Percentiles rank a stretch among this genome's conserved stretches.
phyloP scores from a whole-genome alignment of 75 land plant species.

The Pinus tabuliformis region DNA sequence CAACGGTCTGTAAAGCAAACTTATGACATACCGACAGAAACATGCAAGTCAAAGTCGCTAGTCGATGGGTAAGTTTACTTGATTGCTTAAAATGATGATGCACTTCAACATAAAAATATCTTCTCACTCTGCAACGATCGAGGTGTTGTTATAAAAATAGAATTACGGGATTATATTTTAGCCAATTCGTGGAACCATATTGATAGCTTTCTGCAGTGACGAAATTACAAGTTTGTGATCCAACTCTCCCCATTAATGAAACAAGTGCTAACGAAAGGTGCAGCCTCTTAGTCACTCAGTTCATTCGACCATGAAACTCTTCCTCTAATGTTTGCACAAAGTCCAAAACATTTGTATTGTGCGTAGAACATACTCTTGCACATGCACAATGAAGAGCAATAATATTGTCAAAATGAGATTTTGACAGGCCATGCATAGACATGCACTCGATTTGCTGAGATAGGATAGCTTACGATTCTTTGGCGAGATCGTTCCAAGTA shows the following conservation, averaged over 20 bases:
- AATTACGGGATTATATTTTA: no score
- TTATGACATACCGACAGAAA: no score
- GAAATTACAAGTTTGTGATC: neutral
- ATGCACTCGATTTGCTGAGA: neutral
- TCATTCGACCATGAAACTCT: constrained; percentile 29
- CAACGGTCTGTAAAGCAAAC: no score
- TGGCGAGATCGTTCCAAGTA: constrained; percentile 34
- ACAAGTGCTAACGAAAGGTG: constrained; percentile 15
- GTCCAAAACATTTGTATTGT: constrained; percentile 27
- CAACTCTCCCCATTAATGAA: constrained; percentile 31
- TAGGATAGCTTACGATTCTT: constrained; percentile 12
- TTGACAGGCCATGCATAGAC: neutral
- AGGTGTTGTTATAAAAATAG: no score
- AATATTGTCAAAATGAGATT: neutral
- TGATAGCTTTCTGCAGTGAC: no score
- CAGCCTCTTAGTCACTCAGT: constrained; percentile 20
- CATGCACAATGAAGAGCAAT: neutral
- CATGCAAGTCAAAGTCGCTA: no score
- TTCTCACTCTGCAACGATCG: no score
- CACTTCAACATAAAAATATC: no score
- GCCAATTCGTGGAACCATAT: no score
- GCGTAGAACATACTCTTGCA: constrained; percentile 28
- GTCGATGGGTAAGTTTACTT: no score
- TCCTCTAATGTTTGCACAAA: constrained; percentile 11
- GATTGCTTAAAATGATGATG: no score